Evolutionary conservation across 495 filamentous ascomycete species (phyloP).

Genomic region (Elasticomyces elasticus): DNA sequence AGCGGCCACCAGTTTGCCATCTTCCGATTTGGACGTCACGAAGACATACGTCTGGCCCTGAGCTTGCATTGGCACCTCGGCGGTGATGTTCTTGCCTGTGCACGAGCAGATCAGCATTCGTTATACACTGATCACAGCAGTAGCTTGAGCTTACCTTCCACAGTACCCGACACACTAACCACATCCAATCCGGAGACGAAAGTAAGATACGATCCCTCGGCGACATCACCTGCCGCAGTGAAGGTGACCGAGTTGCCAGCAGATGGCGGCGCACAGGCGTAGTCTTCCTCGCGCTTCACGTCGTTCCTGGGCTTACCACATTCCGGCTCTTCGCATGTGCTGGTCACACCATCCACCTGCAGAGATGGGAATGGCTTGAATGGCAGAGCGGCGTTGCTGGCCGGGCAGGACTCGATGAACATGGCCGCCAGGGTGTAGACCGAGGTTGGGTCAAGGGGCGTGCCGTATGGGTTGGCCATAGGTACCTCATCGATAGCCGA

Average conservation of each 20-base stretch:
- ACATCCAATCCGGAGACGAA: conserved; percentile 6
- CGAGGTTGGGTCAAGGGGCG: conserved; percentile 43
- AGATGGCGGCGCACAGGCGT: background rate
- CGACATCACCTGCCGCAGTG: background rate
- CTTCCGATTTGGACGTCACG: conserved; percentile 1
- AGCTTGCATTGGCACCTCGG: background rate
- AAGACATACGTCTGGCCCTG: conserved; percentile 15
- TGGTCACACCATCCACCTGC: background rate
- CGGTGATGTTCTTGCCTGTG: conserved; percentile 2
- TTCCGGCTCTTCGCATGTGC: conserved; percentile 7
- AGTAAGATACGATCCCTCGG: background rate
- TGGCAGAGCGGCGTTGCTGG: conserved; percentile 40
- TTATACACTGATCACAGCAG: background rate
- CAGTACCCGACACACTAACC: background rate
- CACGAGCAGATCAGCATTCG: background rate
- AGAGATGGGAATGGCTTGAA: conserved; percentile 34
- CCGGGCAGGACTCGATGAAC: conserved; percentile 48
- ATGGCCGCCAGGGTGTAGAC: conserved; percentile 48
- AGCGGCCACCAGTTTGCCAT: background rate
- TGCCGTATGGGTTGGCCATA: conserved; percentile 44
- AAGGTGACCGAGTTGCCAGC: background rate
- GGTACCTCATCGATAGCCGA: conserved; percentile 37
- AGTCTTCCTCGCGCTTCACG: background rate
- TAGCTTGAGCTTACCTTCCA: conserved; percentile 2
- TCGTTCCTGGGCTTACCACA: background rate